A percentile compares a stretch with the other conserved stretches of the same genome.
Evolutionary conservation across 1,139 yeast species (phyloP).

Genomic region (Kluyveromyces sp.): DNA sequence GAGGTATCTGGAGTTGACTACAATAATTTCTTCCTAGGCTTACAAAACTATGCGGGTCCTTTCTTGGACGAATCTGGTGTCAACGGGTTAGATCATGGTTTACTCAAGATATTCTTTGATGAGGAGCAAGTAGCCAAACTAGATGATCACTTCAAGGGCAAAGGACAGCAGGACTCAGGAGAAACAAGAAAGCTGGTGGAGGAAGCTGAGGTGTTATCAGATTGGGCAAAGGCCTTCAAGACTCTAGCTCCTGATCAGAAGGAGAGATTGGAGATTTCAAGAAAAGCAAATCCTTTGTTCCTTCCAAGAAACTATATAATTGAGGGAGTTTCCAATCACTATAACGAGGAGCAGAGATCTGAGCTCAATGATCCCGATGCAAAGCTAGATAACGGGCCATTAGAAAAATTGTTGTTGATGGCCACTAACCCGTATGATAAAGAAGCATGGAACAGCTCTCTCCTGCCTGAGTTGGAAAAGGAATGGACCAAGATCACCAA

Average conservation of each 20-base stretch:
- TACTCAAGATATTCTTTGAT: slow-evolving; percentile 36
- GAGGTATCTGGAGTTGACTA: slow-evolving; percentile 63
- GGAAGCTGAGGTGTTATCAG: slow-evolving; percentile 27
- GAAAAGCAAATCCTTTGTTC: slow-evolving; percentile 62
- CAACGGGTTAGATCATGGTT: slow-evolving; percentile 27
- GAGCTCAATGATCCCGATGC: slow-evolving; percentile 22
- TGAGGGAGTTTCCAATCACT: slow-evolving; percentile 63
- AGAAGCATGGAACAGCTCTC: slow-evolving; percentile 55
- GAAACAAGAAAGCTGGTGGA: slow-evolving; percentile 25
- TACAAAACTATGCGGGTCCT: slow-evolving; percentile 40
- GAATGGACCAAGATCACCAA: slow-evolving; percentile 47
- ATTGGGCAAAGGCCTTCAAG: slow-evolving; percentile 38
- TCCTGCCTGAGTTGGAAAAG: slow-evolving; percentile 46
- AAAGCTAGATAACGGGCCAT: slow-evolving; percentile 28
- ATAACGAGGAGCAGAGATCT: slow-evolving; percentile 28
- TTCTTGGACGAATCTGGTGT: slow-evolving; percentile 11
- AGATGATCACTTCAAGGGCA: slow-evolving; percentile 10
- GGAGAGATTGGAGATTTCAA: slow-evolving; percentile 39
- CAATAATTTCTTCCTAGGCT: slow-evolving; percentile 63
- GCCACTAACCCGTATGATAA: slow-evolving; percentile 54
- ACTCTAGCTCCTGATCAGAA: slow-evolving; percentile 37
- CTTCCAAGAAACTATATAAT: slow-evolving; percentile 82
- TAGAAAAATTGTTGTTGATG: slow-evolving; percentile 56
- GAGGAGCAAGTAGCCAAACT: slow-evolving; percentile 20
- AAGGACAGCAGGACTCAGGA: slow-evolving; percentile 15